Evolutionary conservation across 306 rosid species (phyloP).

Genomic region (Inga laurina): DNA sequence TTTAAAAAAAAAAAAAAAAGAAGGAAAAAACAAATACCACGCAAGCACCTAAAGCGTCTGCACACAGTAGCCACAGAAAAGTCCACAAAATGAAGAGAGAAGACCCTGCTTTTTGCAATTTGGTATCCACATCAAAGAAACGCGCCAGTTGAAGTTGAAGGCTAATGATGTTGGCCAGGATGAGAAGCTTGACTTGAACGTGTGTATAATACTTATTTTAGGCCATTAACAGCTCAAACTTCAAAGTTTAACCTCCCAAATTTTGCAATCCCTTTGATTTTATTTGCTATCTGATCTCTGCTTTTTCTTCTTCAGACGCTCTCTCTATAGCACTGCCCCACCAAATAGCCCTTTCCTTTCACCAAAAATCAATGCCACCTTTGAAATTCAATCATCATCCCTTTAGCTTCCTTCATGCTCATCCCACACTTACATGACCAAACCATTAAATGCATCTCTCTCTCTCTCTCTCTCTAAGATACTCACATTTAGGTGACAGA

Average conservation of each 20-base stretch:
- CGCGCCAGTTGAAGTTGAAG: constrained; percentile 35
- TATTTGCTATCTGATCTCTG: not conserved
- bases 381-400: constrained; percentile 47
- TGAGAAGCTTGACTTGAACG: constrained; percentile 44
- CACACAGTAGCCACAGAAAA: constrained; percentile 37
- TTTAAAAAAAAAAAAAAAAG: not conserved
- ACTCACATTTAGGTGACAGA: constrained; percentile 40
- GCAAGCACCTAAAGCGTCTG: constrained; percentile 25
- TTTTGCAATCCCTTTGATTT: constrained; percentile 36
- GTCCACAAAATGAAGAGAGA: constrained; percentile 46
- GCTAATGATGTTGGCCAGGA: constrained; percentile 43
- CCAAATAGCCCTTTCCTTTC: constrained; percentile 42
- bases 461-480: constrained; percentile 25
- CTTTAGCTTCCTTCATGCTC: constrained; percentile 44
- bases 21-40: too few species aligned
- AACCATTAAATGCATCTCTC: constrained; percentile 37
- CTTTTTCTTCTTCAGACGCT: constrained; percentile 29
- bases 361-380: constrained; percentile 51
- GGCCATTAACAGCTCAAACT: constrained; percentile 45
- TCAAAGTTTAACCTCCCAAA: constrained; percentile 32
- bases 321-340: constrained; percentile 53
- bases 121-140: constrained; percentile 40
- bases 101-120: constrained; percentile 14
- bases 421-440: constrained; percentile 55
- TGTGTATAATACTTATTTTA: constrained; percentile 9